Conservation (phyloP, 2,329 filamentous ascomycete genomes). For the Colletotrichum sidae region DNA sequence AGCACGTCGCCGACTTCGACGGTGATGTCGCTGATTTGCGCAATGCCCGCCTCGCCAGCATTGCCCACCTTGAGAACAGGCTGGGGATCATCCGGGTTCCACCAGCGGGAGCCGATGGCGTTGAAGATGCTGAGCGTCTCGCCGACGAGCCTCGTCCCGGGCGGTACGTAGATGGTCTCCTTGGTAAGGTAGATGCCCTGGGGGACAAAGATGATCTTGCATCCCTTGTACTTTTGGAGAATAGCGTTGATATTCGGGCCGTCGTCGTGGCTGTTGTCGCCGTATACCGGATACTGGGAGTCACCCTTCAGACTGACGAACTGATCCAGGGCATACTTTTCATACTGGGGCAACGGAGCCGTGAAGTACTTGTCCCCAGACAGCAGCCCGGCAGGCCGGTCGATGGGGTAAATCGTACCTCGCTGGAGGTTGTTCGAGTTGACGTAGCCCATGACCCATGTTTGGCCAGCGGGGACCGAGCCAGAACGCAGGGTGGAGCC, state of each 20-base stretch:
- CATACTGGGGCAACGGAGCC: constrained; percentile 53
- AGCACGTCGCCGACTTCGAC: constrained; percentile 62
- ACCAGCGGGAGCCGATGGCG: constrained; percentile 58
- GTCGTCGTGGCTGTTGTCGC: constrained; percentile 54
- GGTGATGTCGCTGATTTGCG: constrained; percentile 63
- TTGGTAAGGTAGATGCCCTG: constrained; percentile 39
- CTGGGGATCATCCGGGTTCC: constrained; percentile 53
- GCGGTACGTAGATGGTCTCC: constrained; percentile 29
- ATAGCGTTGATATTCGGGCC: constrained; percentile 46
- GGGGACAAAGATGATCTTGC: constrained; percentile 56
- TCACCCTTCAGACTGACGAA: constrained; percentile 61
- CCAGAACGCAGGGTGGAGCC: constrained; percentile 33
- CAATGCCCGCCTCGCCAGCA: constrained; percentile 59
- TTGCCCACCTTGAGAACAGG: constrained; percentile 64
- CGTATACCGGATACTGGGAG: constrained; percentile 50
- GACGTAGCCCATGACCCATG: constrained; percentile 44
- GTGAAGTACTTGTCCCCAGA: constrained; percentile 46
- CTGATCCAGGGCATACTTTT: constrained; percentile 51
- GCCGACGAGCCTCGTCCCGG: constrained; percentile 63
- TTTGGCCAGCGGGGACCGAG: constrained; percentile 40
- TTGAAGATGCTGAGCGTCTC: constrained; percentile 65
- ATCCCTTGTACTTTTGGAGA: constrained; percentile 44
- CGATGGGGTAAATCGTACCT: constrained; percentile 45
- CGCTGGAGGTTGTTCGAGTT: constrained; percentile 43
- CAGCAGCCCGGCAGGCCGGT: constrained; percentile 46